Base-by-base conservation (phyloP, 2,329 filamentous ascomycete species). In the Atkinsonella hypoxylon region DNA sequence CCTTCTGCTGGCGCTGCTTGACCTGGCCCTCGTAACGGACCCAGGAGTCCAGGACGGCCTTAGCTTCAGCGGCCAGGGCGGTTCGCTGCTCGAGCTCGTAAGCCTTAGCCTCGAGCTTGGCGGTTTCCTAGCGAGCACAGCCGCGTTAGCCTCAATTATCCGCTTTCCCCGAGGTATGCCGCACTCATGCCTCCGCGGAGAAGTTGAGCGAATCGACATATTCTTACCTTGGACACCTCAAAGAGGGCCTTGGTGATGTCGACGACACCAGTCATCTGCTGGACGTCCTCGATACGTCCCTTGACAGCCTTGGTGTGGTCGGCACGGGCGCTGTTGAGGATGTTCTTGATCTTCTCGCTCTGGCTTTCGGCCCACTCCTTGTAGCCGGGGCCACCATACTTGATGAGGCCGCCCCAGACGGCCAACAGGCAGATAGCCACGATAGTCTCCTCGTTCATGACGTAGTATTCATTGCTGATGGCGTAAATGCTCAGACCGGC, bases 391-490 rank as follows among this genome's bases (percentile, higher is more conserved):
- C 91, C 93, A 65, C 87, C 89, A 70, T 89, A 96, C 74, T 94
- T 93, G 76, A 88, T 91, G 63, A 95, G 79, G 56, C 83, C 89
- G 66, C 78, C 85, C 85, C 95, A 98, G 67, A 97, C 87, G 68
- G 85, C 89, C 67, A 97, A 77, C 64, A 98, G 79, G 71, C 87
- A 93, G 75, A 98, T 81, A 59, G 88, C 87, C 66, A 95, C 87
- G 67, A 98, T 87, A 57, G 90, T 87, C 79, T 98, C 93, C 80
- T 98, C 93, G 77, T 98, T 98, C 74, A 98, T 80, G 69, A 98
- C 89, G 75, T 96, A 97, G 78, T 97, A 89, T 82, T 98, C 93
- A 76, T 95, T 98, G 83, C 87, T 94, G 75, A 98, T 89, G 66
- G 89, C 93, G 68, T 93, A 95, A 70, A 95, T 81, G 65, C 87